Conservation (phyloP, 192 early-diverging fungal species). For the Podila clonocystis region DNA sequence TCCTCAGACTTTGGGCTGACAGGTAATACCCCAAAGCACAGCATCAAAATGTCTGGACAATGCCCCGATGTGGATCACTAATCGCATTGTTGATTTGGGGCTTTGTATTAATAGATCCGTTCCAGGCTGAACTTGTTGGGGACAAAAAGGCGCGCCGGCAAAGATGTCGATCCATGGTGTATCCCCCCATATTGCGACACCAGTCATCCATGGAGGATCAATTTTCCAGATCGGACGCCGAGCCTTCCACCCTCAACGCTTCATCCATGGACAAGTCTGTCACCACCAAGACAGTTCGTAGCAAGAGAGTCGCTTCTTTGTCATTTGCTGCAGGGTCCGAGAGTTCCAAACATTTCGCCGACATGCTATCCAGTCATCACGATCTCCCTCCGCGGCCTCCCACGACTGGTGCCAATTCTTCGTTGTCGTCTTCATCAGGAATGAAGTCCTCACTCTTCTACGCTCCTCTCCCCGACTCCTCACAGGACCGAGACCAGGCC, state of each 20-base stretch:
- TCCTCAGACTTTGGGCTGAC: neutral
- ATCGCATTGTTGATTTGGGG: neutral
- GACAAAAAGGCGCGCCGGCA: conserved; percentile 5
- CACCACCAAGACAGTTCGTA: neutral
- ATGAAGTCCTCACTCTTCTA: neutral
- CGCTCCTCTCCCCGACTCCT: neutral
- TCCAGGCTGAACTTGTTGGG: neutral
- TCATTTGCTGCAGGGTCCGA: conserved; percentile 5
- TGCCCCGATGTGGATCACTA: neutral
- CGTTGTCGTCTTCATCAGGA: neutral
- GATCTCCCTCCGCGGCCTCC: neutral
- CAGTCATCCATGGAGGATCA: neutral
- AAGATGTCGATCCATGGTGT: conserved; percentile 28
- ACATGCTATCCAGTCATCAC: neutral
- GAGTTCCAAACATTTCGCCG: neutral
- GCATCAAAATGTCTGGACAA: neutral
- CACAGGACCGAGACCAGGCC: neutral
- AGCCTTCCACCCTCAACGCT: neutral
- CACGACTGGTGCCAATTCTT: neutral
- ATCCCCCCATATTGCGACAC: neutral
- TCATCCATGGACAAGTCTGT: neutral
- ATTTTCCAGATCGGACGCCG: conserved; percentile 4
- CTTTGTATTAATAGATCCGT: neutral
- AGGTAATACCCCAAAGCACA: conserved; percentile 4
- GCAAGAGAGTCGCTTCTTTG: conserved; percentile 30